phyloP scores from a whole-genome alignment of 257 asterid species.

The Parsonsia alboflavescens region DNA sequence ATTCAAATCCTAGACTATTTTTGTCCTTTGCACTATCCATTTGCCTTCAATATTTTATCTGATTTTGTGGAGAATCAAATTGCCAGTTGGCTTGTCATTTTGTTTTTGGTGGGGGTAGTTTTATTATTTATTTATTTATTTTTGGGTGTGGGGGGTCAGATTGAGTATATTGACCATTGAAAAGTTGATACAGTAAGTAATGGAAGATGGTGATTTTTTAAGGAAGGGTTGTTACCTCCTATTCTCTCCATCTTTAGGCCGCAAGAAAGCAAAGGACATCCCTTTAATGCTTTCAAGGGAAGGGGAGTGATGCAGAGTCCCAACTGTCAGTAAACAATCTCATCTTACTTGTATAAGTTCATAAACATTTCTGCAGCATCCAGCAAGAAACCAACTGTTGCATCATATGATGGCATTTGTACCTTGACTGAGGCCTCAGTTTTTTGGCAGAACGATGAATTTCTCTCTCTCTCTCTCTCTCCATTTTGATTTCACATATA shows the following conservation, averaged over 20 bases:
- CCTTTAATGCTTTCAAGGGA: slow-evolving; percentile 15
- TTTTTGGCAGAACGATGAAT: no score
- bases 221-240: neutral
- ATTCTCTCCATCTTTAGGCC: slow-evolving; percentile 1
- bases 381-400: slow-evolving; percentile 13
- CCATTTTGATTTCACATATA: neutral
- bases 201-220: slow-evolving; percentile 9
- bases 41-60: slow-evolving; percentile 34
- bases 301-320: slow-evolving; percentile 7
- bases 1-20: slow-evolving; percentile 49
- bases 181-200: slow-evolving; percentile 3
- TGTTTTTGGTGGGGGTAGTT: slow-evolving; percentile 9
- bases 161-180: slow-evolving; percentile 14
- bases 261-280: slow-evolving; percentile 15
- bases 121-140: neutral
- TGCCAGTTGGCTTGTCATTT: slow-evolving; percentile 65
- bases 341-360: slow-evolving; percentile 9
- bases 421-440: neutral
- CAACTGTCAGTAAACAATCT: slow-evolving; percentile 17
- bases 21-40: slow-evolving; percentile 55
- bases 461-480: no score
- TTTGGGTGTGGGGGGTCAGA: neutral
- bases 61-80: slow-evolving; percentile 56
- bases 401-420: slow-evolving; percentile 8
- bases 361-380: slow-evolving; percentile 2